phyloP scores from a whole-genome alignment of 1,139 yeast genomes.

The Hansenula anomala region DNA sequence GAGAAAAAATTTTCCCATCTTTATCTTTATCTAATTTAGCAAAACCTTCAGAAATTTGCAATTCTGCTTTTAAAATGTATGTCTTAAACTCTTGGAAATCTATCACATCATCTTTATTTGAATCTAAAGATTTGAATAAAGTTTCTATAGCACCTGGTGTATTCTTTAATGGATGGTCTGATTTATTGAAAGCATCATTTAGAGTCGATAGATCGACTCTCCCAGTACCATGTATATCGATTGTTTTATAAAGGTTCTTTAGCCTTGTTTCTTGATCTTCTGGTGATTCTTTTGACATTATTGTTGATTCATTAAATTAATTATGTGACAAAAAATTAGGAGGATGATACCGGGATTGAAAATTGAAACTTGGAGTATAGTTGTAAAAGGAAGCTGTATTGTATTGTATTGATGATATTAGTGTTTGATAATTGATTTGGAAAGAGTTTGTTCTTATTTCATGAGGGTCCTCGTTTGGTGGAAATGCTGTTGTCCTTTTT shows the following conservation, averaged over 20 bases:
- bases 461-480: no score
- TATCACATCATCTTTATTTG: conserved; percentile 49
- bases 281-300: neutral
- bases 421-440: no score
- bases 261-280: conserved; percentile 6
- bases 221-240: conserved; percentile 53
- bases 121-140: conserved; percentile 53
- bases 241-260: conserved; percentile 31
- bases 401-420: no score
- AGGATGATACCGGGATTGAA: no score
- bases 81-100: conserved; percentile 58
- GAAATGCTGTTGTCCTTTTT: no score
- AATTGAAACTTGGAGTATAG: no score
- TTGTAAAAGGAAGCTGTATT: no score
- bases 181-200: conserved; percentile 44
- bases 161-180: conserved; percentile 64
- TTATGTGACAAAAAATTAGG: no score
- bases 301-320: neutral
- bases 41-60: conserved; percentile 68
- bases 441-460: no score
- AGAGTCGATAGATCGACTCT: conserved; percentile 52
- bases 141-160: conserved; percentile 55
- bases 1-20: conserved; percentile 66
- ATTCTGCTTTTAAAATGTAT: conserved; percentile 60
- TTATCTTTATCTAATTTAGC: conserved; percentile 64